Percentiles rank a stretch among this genome's conserved stretches.
These are phyloP conservation scores for Echites panduratus DNA, from an alignment of 257 asterid genomes.

Conservation along the genomic window DNA sequence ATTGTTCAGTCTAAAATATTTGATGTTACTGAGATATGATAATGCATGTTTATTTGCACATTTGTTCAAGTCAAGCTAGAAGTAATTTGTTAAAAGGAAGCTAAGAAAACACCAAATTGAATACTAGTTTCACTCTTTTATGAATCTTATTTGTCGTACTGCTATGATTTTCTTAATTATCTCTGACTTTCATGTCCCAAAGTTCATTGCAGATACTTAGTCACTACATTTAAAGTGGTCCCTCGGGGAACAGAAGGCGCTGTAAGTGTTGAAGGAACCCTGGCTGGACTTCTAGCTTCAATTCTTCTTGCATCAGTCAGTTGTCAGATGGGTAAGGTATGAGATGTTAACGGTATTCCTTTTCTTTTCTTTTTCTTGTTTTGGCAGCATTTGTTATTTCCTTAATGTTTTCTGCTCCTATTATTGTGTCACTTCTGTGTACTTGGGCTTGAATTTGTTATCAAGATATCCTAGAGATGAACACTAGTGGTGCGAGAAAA, in stretches of 20 bases:
- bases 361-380: background rate
- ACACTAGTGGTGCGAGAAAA: background rate
- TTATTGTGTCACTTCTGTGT: too few relatives aligned
- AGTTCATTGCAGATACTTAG: constrained; percentile 54
- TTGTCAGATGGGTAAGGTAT: constrained; percentile 59
- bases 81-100: background rate
- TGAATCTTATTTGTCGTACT: background rate
- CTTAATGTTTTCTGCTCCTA: background rate
- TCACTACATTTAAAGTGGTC: constrained; percentile 88
- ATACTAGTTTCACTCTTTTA: background rate
- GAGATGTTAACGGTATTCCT: background rate
- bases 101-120: background rate
- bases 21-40: background rate
- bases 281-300: constrained; percentile 81
- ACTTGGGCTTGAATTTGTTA: background rate
- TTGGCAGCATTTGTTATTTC: background rate
- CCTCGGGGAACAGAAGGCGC: constrained; percentile 99
- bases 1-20: background rate
- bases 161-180: background rate
- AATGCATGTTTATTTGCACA: background rate
- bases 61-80: background rate
- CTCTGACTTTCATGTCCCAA: too few relatives aligned
- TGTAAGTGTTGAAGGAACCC: constrained; percentile 85
- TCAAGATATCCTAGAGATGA: background rate
- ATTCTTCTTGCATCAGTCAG: constrained; percentile 72